phyloP scores from a whole-genome alignment of 1,284 basidiomycete species.

The Trichosporon sp. region DNA sequence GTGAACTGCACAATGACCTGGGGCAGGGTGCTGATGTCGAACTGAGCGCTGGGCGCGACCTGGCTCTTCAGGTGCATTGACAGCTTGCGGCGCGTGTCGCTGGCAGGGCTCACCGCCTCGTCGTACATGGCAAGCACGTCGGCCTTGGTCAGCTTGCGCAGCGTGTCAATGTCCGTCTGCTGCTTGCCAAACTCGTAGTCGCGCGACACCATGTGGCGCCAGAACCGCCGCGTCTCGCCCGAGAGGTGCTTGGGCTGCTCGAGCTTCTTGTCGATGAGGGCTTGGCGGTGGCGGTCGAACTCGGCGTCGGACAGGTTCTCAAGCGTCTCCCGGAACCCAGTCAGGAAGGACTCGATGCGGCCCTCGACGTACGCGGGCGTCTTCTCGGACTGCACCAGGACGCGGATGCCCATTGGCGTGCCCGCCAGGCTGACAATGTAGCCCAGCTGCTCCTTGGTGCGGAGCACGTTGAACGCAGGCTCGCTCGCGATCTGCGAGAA shows the following conservation, averaged over 20 bases:
- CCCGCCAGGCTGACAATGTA: conserved; percentile 75
- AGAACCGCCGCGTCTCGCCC: conserved; percentile 69
- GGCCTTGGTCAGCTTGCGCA: conserved; percentile 69
- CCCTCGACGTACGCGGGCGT: conserved; percentile 80
- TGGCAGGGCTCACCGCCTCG: conserved; percentile 70
- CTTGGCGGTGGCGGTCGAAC: conserved; percentile 67
- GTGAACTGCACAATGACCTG: conserved; percentile 66
- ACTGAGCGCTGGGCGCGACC: conserved; percentile 54
- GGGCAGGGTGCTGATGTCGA: conserved; percentile 68
- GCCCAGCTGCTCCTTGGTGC: conserved; percentile 96
- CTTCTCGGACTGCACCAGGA: conserved; percentile 89
- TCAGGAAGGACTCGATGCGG: conserved; percentile 84
- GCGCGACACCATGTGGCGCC: conserved; percentile 71
- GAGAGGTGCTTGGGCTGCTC: conserved; percentile 73
- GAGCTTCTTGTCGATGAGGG: conserved; percentile 68
- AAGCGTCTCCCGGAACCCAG: conserved; percentile 66
- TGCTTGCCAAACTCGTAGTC: conserved; percentile 75
- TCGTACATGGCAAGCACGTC: conserved; percentile 79
- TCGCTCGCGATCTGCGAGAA: conserved; percentile 77
- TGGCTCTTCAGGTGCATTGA: conserved; percentile 78
- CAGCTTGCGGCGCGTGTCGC: conserved; percentile 71
- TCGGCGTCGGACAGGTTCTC: conserved; percentile 65
- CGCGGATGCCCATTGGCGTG: conserved; percentile 73
- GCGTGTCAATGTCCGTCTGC: conserved; percentile 67
- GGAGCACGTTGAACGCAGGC: conserved; percentile 88